Base-by-base conservation (phyloP, 805 yeast species). In the Clavispora santaluciae region DNA sequence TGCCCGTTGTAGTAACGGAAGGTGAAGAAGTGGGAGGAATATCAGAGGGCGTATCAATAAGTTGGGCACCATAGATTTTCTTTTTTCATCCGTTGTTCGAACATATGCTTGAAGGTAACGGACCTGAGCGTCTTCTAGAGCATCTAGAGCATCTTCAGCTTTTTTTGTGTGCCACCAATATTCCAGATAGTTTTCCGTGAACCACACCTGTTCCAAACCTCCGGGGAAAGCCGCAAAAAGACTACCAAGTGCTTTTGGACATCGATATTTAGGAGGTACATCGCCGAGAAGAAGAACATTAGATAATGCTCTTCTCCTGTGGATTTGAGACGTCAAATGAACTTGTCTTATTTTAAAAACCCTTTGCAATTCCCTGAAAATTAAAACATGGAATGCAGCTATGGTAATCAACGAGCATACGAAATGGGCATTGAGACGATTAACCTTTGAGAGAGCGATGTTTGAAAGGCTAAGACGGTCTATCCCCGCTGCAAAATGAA, bases 401-500 rank as follows among this genome's bases (percentile, higher is more conserved):
- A 86, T 69, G 1, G 81, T 75, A 2, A 78, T 49, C 0, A 82
- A 41, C 2, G 85, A 70, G 60, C 83, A 63, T 0, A 78, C 55
- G 39, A 88, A 74, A 59, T 88, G 96, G 17, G 79, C 76, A 43
- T 79, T 66, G 44, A 83, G 68, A 17, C 76, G 58, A 4, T 59
- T 54, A 0, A 79, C 72, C 34, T 76, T 75, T 2, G 68, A 50
- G 5, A 73, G 67, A 0, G 87, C 73, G 3, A 87, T 72, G 52
- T 85, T 83, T 3, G 93, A 78, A 57, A 86, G 75, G 15, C 95
- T 84, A 6, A 86, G 65, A 36, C 62, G 66, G 51, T 88, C 95
- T 36, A 89, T 61, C 0, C 89, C 87, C 0, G 52, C 33, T 2
- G 70, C 72, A 11, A 55, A 43, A 41, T 53, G 56, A 3, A 51